Evolutionary conservation across 345 rosid genomes (phyloP), one percentile per base, ranked within the genome.

Genomic region (Capsella bursapastoris): DNA sequence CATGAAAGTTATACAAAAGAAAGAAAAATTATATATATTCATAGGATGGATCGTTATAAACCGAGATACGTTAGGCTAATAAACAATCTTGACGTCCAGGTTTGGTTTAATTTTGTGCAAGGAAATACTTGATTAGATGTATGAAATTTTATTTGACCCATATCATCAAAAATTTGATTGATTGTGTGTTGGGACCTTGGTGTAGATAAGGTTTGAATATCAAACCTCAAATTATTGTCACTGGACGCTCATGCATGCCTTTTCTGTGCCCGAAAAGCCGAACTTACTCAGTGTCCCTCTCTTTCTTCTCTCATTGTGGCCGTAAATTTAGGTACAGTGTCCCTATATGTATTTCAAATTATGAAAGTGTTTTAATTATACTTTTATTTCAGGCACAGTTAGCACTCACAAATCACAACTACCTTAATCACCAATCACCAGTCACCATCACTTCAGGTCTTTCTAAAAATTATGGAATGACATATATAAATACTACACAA

Each of bases 191-290:
- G 25, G 25, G 25, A 22, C 25, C 25, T 32, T 47, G 53, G 32
- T 3, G 10, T 25, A 38, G 76, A 72, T 62, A 77, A 64, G 71
- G 9, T 70, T 77, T 57, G 28, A 6, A 25, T 25, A 53, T 53
- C 68, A 76, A 4, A 27, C 58, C 34, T 7, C 43, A 37, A 9
- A 76, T 63, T 16, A 47, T 76, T 63, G 69, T 69, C 57, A 25
- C 8, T 59, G 1, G 55, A 12, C 44, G 4, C 45, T 70, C 25
- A 22, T 22, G 8, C 7, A 8, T 64, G 76, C 64, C 80, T 64
- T 31, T 77, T 71, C 72, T 71, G 71, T 64, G 56, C 55, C 61
- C 48, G 62, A 71, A 77, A 70, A 77, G 80, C 62, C 80, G 11
- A 49, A 47, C 50, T 22, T 11, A 18, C 64, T 35, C 9, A 53